Conservation (phyloP, 1,284 basidiomycete genomes). For the Austroboletus rostrupii region DNA sequence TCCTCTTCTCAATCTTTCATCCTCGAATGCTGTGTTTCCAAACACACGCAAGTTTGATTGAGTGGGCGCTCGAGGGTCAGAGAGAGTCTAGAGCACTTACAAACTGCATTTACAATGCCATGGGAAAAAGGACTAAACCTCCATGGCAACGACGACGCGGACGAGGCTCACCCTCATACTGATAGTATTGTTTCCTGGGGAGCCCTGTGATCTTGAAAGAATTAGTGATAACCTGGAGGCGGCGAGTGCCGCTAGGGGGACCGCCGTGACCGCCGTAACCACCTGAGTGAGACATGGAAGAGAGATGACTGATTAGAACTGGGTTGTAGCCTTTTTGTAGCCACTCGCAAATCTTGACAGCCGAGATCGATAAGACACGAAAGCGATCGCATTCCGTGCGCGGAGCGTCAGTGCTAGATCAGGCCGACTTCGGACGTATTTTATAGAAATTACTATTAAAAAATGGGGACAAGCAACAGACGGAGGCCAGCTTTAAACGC, state of each 20-base stretch:
- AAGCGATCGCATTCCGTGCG: background rate
- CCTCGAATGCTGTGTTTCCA: constrained; percentile 19
- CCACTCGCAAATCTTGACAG: background rate
- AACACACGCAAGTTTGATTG: background rate
- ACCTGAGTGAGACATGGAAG: constrained; percentile 18
- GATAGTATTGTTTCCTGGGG: constrained; percentile 29
- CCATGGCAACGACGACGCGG: constrained; percentile 1
- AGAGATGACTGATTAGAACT: background rate
- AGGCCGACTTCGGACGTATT: background rate
- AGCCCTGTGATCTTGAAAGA: constrained; percentile 29
- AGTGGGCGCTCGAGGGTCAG: constrained; percentile 2
- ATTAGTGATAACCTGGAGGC: constrained; percentile 20
- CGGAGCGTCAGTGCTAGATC: constrained; percentile 11
- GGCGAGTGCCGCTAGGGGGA: constrained; percentile 8
- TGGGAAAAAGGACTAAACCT: constrained; percentile 4
- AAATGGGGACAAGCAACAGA: constrained; percentile 25
- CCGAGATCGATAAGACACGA: constrained; percentile 24
- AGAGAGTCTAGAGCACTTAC: constrained; percentile 16
- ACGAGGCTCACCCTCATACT: constrained; percentile 37
- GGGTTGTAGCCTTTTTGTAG: constrained; percentile 7
- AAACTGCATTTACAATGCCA: constrained; percentile 16
- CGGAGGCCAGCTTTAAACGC: constrained; percentile 26
- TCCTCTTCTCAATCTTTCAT: constrained; percentile 4
- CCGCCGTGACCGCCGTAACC: constrained; percentile 1
- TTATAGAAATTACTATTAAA: constrained; percentile 25